These are phyloP conservation scores for Earliella scabrosa DNA, from an alignment of 1,284 basidiomycete species.

Conservation along the genomic window DNA sequence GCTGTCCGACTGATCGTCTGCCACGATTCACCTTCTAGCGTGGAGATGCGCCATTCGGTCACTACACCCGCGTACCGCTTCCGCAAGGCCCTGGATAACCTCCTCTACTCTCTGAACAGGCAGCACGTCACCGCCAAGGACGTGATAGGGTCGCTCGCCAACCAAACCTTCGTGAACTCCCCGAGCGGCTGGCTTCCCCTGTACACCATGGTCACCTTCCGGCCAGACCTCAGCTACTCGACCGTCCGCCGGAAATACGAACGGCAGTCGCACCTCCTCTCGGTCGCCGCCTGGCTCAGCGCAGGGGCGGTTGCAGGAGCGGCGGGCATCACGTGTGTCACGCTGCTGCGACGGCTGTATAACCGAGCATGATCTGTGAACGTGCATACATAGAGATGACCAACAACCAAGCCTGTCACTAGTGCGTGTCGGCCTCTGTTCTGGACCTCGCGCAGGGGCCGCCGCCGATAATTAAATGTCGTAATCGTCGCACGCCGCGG, in stretches of 20 bases:
- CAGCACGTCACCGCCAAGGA: constrained; percentile 43
- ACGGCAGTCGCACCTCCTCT: constrained; percentile 60
- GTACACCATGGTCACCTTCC: constrained; percentile 98
- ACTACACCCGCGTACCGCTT: constrained; percentile 83
- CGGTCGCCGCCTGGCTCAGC: constrained; percentile 33
- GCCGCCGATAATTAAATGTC: constrained; percentile 23
- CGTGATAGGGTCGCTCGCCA: constrained; percentile 30
- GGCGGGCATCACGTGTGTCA: constrained; percentile 42
- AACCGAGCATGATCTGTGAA: constrained; percentile 32
- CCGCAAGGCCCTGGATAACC: constrained; percentile 80
- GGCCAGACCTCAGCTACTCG: constrained; percentile 91
- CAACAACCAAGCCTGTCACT: not conserved
- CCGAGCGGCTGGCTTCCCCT: constrained; percentile 87
- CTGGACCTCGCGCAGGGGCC: not conserved
- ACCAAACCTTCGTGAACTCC: constrained; percentile 54
- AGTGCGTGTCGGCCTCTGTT: not conserved
- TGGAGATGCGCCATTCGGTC: constrained; percentile 94
- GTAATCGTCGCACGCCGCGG: constrained; percentile 21
- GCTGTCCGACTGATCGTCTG: constrained; percentile 3
- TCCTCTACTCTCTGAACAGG: constrained; percentile 68
- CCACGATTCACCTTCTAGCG: constrained; percentile 45
- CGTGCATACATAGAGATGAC: not conserved
- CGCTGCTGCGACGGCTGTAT: constrained; percentile 40
- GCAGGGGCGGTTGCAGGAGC: constrained; percentile 44
- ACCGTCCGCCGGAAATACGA: constrained; percentile 66